A percentile compares a stretch with the other conserved stretches of the same genome.
These are phyloP conservation scores for Cladophialophora psammophila DNA, from an alignment of 2,329 filamentous ascomycete species.

Conservation along the genomic window DNA sequence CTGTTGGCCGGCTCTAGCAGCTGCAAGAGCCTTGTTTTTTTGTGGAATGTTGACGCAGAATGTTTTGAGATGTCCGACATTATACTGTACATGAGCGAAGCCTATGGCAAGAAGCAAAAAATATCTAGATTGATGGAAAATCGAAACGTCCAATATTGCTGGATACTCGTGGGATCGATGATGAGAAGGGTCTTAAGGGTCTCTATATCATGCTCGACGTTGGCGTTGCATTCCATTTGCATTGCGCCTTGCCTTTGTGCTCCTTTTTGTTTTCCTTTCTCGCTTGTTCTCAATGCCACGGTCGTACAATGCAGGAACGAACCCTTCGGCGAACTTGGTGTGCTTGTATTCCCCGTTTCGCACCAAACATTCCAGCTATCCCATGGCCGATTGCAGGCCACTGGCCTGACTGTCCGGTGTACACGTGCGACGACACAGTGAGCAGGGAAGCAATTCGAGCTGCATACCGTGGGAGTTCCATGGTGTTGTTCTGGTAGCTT, in stretches of 20 bases:
- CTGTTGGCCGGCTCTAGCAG: slow-evolving; percentile 12
- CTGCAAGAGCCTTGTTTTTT: slow-evolving; percentile 10
- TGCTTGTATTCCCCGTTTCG: background rate
- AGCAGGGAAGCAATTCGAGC: background rate
- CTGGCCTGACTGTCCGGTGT: background rate
- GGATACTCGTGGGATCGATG: slow-evolving; percentile 1
- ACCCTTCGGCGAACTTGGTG: background rate
- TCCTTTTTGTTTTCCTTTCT: background rate
- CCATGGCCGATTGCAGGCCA: background rate
- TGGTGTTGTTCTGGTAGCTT: background rate
- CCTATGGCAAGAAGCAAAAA: slow-evolving; percentile 13
- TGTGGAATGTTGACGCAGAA: slow-evolving; percentile 21
- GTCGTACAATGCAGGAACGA: slow-evolving; percentile 17
- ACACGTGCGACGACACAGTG: slow-evolving; percentile 12
- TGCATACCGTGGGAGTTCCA: background rate
- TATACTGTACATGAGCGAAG: slow-evolving; percentile 25
- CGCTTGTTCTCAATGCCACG: slow-evolving; percentile 4
- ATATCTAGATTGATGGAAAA: slow-evolving; percentile 21
- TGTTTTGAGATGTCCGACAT: slow-evolving; percentile 22
- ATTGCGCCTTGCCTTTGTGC: background rate
- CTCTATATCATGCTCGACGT: background rate
- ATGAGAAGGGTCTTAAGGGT: background rate
- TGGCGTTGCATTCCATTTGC: background rate
- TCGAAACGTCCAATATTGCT: slow-evolving; percentile 16
- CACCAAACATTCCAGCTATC: background rate